Evolutionary conservation across 2,329 filamentous ascomycete species (phyloP), one percentile per base, ranked within the genome.

Genomic region (Aspergillus neotritici): DNA sequence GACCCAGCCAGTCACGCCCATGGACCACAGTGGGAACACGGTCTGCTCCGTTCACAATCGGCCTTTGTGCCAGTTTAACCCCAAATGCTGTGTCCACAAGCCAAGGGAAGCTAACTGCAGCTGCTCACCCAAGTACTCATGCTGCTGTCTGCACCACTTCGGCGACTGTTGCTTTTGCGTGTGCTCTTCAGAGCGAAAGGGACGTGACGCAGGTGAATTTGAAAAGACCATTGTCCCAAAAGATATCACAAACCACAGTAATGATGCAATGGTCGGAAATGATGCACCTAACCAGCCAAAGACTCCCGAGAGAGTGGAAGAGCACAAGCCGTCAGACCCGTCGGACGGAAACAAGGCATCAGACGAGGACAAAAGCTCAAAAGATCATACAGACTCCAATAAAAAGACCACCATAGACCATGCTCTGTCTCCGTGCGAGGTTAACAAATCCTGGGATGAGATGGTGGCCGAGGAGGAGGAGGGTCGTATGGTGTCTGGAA

Each of bases 141-240:
- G 54, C 38, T 56, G 54, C 34, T 56, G 52, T 37, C n/a, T 42
- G 8, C 54, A 56, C 37, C 51, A 55, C 32, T 34, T 38, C 9
- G 50, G 52, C 8, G 52, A 56, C 30, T 56, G 52, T 34, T 54
- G 52, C 25, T 16, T 42, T 14, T 54, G 52, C 28, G 37, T 46
- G 14, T 41, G 34, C 17, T 29, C 17, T 25, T 15, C 15, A 28
- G 13, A 6, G 10, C 11, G 30, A 11, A 25, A 25, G 11, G 10
- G 10, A 13, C 5, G 14, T 1, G 17, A 31, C n/a, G 37, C 31
- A 11, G 14, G 21, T n/a, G 17, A 37, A 12, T 16, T 3, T 5
- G 31, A 31, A 4, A 16, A 37, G 13, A 38, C 17, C 11, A 31
- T 40, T 14, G 34, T 31, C 12, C 11, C 17, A 25, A 34, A 21